Conservation (phyloP, 768 basidiomycete genomes). For the Rhodotorula diobovata region DNA sequence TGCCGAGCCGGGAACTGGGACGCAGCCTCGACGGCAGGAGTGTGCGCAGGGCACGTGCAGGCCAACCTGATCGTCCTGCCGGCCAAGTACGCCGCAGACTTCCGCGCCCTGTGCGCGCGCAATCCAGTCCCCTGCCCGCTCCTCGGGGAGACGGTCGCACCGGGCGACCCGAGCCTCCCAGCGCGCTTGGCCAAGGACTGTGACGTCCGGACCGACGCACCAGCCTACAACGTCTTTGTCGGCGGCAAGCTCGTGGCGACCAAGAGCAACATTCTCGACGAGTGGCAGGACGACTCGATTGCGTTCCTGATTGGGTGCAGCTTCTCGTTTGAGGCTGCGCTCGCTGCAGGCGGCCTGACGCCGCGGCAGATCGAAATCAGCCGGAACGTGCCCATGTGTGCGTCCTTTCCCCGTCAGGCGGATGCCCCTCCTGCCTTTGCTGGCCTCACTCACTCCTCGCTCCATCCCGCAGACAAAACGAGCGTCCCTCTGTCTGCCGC, state of each 20-base stretch:
- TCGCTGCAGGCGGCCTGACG: conserved; percentile 27
- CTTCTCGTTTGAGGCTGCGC: conserved; percentile 42
- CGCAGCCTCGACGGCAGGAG: conserved; percentile 30
- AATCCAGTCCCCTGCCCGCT: conserved; percentile 45
- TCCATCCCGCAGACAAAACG: conserved; percentile 24
- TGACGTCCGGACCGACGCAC: conserved; percentile 42
- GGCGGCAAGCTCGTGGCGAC: conserved; percentile 35
- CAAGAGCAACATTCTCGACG: conserved; percentile 26
- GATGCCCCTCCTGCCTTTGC: background rate
- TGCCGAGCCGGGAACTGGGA: conserved; percentile 25
- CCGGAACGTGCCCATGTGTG: conserved; percentile 41
- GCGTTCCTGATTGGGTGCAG: conserved; percentile 44
- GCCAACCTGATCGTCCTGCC: conserved; percentile 44
- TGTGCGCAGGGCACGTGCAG: conserved; percentile 36
- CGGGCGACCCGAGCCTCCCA: conserved; percentile 40
- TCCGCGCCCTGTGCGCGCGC: conserved; percentile 41
- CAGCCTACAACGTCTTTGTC: conserved; percentile 34
- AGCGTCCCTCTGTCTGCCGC: conserved; percentile 5
- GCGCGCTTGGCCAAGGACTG: conserved; percentile 34
- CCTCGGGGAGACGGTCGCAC: conserved; percentile 40
- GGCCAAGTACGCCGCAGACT: conserved; percentile 41
- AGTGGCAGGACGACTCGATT: conserved; percentile 44
- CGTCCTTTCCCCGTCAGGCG: background rate
- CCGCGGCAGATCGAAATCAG: conserved; percentile 40
- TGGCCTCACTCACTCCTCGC: no score